Evolutionary conservation across 2,329 filamentous ascomycete genomes (phyloP).

Genomic region (Bipolaris sorokiniana): DNA sequence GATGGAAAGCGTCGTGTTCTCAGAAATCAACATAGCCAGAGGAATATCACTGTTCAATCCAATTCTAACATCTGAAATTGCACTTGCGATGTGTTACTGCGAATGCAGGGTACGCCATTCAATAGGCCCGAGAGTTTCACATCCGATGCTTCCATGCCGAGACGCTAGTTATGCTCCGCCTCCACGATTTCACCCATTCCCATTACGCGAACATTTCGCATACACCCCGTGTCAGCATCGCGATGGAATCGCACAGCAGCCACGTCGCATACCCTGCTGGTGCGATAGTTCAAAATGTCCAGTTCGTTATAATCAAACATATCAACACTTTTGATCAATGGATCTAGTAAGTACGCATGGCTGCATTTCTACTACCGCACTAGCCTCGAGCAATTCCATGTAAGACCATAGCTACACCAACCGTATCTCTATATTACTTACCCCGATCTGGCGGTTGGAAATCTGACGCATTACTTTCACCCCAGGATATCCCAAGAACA

Average conservation of each 20-base stretch:
- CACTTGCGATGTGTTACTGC: neutral
- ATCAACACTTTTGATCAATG: neutral
- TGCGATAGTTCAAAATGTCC: neutral
- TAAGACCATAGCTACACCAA: neutral
- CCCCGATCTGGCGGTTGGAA: neutral
- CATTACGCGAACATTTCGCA: neutral
- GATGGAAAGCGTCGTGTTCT: neutral
- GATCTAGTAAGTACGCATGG: neutral
- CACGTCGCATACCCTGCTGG: neutral
- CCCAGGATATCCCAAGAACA: slow-evolving; percentile 12
- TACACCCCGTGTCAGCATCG: neutral
- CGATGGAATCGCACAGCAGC: neutral
- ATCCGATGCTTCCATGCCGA: slow-evolving; percentile 12
- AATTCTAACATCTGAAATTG: neutral
- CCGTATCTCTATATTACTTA: neutral
- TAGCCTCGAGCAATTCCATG: neutral
- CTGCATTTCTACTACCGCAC: neutral
- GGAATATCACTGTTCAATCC: neutral
- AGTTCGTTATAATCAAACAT: neutral
- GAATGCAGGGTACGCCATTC: neutral
- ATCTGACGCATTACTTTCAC: slow-evolving; percentile 3
- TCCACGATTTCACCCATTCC: neutral
- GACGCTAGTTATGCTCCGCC: slow-evolving; percentile 5
- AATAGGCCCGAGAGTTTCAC: neutral
- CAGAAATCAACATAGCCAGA: neutral